Percentiles rank a stretch among this genome's conserved stretches.
These are phyloP conservation scores for Trichoderma cornu-damae DNA, from an alignment of 2,329 filamentous ascomycete species.

Conservation along the genomic window DNA sequence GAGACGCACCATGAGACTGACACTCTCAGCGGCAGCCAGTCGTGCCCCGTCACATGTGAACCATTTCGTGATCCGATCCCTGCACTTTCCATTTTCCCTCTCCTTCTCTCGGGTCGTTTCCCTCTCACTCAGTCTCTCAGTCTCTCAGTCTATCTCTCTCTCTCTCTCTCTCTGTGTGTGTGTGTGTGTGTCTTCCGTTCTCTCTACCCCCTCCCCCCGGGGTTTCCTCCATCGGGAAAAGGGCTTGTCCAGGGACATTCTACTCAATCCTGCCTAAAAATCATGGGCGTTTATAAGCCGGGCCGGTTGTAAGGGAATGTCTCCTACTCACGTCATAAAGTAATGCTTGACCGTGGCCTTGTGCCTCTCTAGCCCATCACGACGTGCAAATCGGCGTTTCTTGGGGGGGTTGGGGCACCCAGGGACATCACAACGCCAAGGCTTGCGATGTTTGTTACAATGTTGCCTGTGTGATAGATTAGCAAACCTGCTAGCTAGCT, in stretches of 20 bases:
- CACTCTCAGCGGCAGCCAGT: not conserved
- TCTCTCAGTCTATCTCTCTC: not conserved
- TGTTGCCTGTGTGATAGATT: conserved; percentile 33
- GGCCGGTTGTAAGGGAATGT: not conserved
- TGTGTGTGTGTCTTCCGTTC: too few relatives aligned
- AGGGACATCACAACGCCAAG: conserved; percentile 37
- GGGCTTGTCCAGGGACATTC: not conserved
- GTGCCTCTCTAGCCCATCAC: conserved; percentile 40
- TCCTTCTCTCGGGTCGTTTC: not conserved
- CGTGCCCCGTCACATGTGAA: not conserved
- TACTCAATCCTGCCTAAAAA: conserved; percentile 1
- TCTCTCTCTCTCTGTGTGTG: not conserved
- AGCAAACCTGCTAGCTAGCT: conserved; percentile 16
- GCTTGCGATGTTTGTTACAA: conserved; percentile 41
- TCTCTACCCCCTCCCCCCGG: not conserved
- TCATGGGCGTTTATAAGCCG: not conserved
- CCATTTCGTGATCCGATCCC: not conserved
- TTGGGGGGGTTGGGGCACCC: conserved; percentile 40
- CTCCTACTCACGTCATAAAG: conserved; percentile 25
- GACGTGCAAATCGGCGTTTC: conserved; percentile 39
- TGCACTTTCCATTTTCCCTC: not conserved
- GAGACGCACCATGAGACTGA: not conserved
- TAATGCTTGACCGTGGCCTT: conserved; percentile 38
- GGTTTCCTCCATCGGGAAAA: not conserved
- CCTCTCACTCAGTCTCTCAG: not conserved